These are phyloP conservation scores for Crithidia acanthocephali DNA, from an alignment of 208 protist species.

Conservation along the genomic window DNA sequence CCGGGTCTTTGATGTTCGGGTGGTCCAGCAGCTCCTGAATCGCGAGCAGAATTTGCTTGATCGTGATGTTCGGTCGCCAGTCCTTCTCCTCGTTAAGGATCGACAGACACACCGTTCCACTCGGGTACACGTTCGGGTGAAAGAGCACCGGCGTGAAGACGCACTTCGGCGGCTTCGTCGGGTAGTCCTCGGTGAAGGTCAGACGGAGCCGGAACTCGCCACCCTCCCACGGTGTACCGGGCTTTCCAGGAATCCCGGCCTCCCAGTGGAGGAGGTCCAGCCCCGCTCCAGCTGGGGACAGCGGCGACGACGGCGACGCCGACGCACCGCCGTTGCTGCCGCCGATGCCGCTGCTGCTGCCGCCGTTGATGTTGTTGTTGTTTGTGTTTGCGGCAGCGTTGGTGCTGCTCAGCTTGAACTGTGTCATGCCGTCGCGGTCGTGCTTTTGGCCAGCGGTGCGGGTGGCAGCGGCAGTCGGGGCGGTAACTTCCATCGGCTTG, in stretches of 20 bases:
- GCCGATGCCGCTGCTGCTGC: no score
- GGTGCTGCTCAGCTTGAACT: constrained; percentile 6
- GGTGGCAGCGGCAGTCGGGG: not conserved
- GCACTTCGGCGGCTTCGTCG: constrained; percentile 98
- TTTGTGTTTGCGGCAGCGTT: not conserved
- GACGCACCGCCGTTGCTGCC: no score
- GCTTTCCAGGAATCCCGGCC: constrained; percentile 97
- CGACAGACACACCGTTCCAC: constrained; percentile 99
- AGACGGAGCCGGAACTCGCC: constrained; percentile 95
- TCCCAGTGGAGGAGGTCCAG: constrained; percentile 97
- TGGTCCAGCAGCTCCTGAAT: constrained; percentile 98
- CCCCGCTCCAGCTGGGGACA: constrained; percentile 21
- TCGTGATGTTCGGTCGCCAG: constrained; percentile 98
- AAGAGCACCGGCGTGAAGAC: constrained; percentile 97
- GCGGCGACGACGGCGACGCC: constrained; percentile 15
- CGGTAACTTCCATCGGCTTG: constrained; percentile 53
- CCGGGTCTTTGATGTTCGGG: constrained; percentile 98
- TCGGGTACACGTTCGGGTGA: constrained; percentile 99
- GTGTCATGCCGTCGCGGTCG: constrained; percentile 16
- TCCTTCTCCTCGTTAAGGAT: constrained; percentile 99
- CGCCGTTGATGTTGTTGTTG: no score
- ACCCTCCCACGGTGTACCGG: constrained; percentile 96
- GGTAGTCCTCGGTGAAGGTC: constrained; percentile 98
- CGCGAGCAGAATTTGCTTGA: constrained; percentile 99
- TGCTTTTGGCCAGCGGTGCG: constrained; percentile 8